phyloP scores from a whole-genome alignment of 1,284 basidiomycete species.

The Leccinum olivaceoglutinosum region DNA sequence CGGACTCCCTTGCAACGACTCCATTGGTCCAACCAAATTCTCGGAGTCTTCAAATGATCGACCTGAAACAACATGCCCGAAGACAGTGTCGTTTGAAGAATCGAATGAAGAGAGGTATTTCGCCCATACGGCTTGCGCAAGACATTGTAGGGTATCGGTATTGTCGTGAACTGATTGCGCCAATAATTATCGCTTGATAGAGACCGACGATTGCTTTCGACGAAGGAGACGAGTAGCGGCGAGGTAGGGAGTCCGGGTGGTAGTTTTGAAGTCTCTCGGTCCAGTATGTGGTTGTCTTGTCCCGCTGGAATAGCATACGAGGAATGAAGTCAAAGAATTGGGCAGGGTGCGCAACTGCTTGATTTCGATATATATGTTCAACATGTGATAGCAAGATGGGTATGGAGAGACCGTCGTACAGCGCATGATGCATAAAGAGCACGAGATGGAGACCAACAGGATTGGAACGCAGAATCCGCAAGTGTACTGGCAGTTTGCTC shows the following conservation, averaged over 20 bases:
- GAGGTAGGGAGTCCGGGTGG: conserved; percentile 19
- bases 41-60: background rate
- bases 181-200: conserved; percentile 11
- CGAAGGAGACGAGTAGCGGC: conserved; percentile 1
- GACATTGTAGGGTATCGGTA: conserved; percentile 32
- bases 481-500: conserved; percentile 32
- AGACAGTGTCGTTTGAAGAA: conserved; percentile 36
- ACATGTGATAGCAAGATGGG: conserved; percentile 33
- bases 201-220: conserved; percentile 11
- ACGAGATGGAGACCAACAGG: conserved; percentile 27
- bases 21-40: conserved; percentile 30
- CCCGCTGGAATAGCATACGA: conserved; percentile 33
- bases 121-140: conserved; percentile 41
- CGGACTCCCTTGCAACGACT: conserved; percentile 60
- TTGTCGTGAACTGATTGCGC: conserved; percentile 15
- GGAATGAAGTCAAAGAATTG: conserved; percentile 36
- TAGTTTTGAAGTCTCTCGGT: conserved; percentile 28
- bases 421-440: conserved; percentile 44
- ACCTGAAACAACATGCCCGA: conserved; percentile 35
- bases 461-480: conserved; percentile 29
- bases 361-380: conserved; percentile 29
- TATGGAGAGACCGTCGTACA: conserved; percentile 48
- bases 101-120: conserved; percentile 35
- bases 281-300: conserved; percentile 40
- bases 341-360: conserved; percentile 10